Evolutionary conservation across 2,329 filamentous ascomycete genomes (phyloP).

Genomic region (Beauveria sp.): DNA sequence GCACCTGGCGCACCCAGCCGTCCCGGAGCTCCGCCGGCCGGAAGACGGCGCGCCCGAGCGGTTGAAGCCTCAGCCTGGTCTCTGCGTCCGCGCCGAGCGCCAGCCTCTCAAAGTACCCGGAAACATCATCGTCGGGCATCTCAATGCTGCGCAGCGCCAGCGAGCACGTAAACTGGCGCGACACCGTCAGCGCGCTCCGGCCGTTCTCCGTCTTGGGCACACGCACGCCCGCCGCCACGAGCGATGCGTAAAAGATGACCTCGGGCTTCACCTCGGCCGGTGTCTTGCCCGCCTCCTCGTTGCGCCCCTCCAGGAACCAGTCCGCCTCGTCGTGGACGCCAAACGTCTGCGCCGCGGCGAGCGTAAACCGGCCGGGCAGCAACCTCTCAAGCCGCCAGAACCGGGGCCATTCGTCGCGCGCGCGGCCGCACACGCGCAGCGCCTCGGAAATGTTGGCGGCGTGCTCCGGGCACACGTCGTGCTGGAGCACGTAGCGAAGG

Average conservation of each 20-base stretch:
- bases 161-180: conserved; percentile 32
- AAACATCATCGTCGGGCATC: conserved; percentile 31
- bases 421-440: conserved; percentile 56
- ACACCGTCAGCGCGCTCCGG: neutral
- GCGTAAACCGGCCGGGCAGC: conserved; percentile 75
- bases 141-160: conserved; percentile 53
- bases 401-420: conserved; percentile 58
- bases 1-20: conserved; percentile 33
- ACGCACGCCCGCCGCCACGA: conserved; percentile 30
- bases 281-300: neutral
- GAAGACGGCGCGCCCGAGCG: conserved; percentile 38
- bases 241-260: conserved; percentile 34
- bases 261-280: conserved; percentile 20
- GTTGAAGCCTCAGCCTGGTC: conserved; percentile 24
- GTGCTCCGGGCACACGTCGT: conserved; percentile 82
- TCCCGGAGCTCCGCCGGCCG: conserved; percentile 39
- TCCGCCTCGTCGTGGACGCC: conserved; percentile 28
- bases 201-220: conserved; percentile 6
- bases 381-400: conserved; percentile 40
- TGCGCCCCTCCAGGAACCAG: conserved; percentile 20
- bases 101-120: conserved; percentile 37
- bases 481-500: conserved; percentile 75
- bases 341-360: conserved; percentile 63
- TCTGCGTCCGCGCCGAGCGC: conserved; percentile 22
- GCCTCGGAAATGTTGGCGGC: conserved; percentile 58